These are phyloP conservation scores for Podospora tetraspora DNA, from an alignment of 495 filamentous ascomycete genomes.

Conservation along the genomic window DNA sequence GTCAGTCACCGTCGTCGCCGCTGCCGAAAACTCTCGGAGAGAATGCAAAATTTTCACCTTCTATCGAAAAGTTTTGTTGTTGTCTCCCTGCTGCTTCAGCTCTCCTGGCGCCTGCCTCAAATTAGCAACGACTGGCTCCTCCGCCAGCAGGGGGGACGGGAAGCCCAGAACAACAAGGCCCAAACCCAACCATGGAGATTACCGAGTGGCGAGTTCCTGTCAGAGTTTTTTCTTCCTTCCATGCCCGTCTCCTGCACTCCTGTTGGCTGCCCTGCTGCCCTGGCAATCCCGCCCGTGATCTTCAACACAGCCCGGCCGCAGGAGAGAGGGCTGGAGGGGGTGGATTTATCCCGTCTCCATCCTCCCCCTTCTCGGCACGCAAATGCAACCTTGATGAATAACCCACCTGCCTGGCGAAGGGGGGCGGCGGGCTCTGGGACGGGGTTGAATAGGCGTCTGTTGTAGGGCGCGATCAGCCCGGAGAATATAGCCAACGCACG, in stretches of 20 bases:
- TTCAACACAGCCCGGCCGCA: neutral
- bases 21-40: neutral
- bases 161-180: neutral
- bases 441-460: neutral
- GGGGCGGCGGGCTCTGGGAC: neutral
- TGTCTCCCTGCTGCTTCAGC: neutral
- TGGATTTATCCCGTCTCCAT: neutral
- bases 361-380: neutral
- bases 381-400: neutral
- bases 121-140: neutral
- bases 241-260: neutral
- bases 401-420: neutral
- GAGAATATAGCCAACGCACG: slow-evolving; percentile 14
- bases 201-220: neutral
- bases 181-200: neutral
- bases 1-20: neutral
- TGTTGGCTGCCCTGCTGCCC: neutral
- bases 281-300: neutral
- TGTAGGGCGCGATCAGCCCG: neutral
- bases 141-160: neutral
- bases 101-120: neutral
- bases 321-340: neutral
- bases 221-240: neutral
- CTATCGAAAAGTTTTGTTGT: neutral
- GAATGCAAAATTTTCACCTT: neutral